phyloP scores from a whole-genome alignment of 352 stramenopile genomes.

The Chrysophaeum taylorii region DNA sequence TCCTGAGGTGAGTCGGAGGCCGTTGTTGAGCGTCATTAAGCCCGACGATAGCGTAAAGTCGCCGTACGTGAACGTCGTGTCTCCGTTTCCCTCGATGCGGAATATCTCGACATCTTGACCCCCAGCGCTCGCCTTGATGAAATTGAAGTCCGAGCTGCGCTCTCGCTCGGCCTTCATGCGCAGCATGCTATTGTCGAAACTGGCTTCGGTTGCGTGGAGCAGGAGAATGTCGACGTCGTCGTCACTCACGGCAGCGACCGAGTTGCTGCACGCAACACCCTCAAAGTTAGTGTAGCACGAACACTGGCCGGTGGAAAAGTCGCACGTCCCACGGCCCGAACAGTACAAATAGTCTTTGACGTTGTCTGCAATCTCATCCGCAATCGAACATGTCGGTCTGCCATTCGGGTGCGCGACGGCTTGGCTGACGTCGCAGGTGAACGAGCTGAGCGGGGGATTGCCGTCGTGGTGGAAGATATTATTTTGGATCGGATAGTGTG shows the following conservation, averaged over 20 bases:
- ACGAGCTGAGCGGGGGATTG: not conserved
- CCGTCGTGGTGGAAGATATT: conserved; percentile 3
- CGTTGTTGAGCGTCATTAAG: no score
- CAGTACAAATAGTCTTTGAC: not conserved
- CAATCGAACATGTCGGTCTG: not conserved
- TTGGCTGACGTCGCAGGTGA: not conserved
- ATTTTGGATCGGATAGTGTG: not conserved
- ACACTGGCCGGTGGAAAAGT: not conserved
- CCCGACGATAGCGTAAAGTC: no score
- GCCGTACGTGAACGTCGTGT: not conserved
- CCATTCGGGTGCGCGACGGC: not conserved
- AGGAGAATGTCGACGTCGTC: not conserved
- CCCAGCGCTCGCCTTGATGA: not conserved
- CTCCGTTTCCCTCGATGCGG: not conserved
- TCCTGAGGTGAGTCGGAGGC: no score
- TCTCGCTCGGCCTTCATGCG: not conserved
- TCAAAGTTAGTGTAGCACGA: conserved; percentile 7
- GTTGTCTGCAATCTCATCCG: not conserved
- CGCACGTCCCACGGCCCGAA: not conserved
- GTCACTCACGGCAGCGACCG: not conserved
- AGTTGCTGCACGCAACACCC: not conserved
- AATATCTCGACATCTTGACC: not conserved
- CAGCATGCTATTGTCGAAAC: not conserved
- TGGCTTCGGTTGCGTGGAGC: not conserved
- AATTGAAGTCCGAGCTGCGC: not conserved